Percentiles rank a stretch among this genome's conserved stretches.
Evolutionary conservation across 148 eudicot genomes (phyloP).

Genomic region (Suaeda aralocaspica): DNA sequence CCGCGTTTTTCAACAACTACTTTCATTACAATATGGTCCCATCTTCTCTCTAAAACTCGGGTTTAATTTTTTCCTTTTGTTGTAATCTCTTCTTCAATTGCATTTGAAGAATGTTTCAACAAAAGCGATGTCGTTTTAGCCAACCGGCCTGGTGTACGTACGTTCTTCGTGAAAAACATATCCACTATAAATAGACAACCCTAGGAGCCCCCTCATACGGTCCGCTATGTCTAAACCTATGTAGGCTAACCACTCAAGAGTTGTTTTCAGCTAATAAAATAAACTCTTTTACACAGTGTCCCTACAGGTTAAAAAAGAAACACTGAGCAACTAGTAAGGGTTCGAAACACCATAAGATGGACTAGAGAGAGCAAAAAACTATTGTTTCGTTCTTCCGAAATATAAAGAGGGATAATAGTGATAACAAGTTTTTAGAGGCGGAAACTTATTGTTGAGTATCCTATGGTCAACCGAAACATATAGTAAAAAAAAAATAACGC

Average conservation of each 20-base stretch:
- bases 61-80: slow-evolving; percentile 17
- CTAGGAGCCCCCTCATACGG: slow-evolving; percentile 26
- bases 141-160: slow-evolving; percentile 24
- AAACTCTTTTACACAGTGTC: too few species aligned
- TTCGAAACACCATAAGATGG: too few species aligned
- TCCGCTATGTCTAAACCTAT: slow-evolving; percentile 28
- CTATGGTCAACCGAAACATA: too few species aligned
- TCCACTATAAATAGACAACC: slow-evolving; percentile 22
- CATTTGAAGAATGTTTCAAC: slow-evolving; percentile 28
- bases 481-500: too few species aligned
- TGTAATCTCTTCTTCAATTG: slow-evolving; percentile 21
- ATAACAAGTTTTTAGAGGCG: too few species aligned
- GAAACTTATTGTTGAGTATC: too few species aligned
- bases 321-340: too few species aligned
- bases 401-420: too few species aligned
- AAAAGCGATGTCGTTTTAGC: slow-evolving; percentile 26
- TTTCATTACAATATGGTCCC: slow-evolving; percentile 20
- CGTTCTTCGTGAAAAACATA: slow-evolving; percentile 22
- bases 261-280: slow-evolving; percentile 14
- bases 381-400: too few species aligned
- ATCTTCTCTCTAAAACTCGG: slow-evolving; percentile 22
- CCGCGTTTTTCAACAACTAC: slow-evolving; percentile 7
- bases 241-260: slow-evolving; percentile 16
- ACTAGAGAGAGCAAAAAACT: too few species aligned
- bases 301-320: too few species aligned